Percentiles rank a stretch among this genome's conserved stretches.
Conservation (phyloP, 441 rosid genomes). For the Erodium texanum region DNA sequence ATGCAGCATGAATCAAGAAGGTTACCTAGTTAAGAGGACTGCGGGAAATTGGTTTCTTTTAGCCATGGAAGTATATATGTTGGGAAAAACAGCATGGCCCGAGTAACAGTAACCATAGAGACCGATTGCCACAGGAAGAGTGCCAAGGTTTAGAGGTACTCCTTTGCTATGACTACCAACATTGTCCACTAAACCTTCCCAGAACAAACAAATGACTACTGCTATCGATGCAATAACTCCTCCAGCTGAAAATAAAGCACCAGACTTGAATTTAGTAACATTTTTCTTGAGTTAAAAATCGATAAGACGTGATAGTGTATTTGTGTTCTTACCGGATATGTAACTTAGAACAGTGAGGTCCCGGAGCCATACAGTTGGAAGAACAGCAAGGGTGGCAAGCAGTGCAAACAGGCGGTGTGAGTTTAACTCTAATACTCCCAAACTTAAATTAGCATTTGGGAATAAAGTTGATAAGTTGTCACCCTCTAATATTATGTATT, state of each 20-base stretch:
- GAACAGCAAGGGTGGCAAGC: slow-evolving; percentile 59
- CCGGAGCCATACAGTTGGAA: slow-evolving; percentile 86
- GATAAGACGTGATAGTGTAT: not conserved
- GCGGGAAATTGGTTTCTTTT: slow-evolving; percentile 55
- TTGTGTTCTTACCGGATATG: slow-evolving; percentile 54
- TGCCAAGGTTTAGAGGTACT: slow-evolving; percentile 48
- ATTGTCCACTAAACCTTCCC: slow-evolving; percentile 73
- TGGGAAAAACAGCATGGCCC: slow-evolving; percentile 93
- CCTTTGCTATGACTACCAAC: slow-evolving; percentile 56
- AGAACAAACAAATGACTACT: slow-evolving; percentile 73
- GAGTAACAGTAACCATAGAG: slow-evolving; percentile 87
- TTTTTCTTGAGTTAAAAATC: slow-evolving; percentile 5
- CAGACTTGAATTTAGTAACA: not conserved
- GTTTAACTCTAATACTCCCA: slow-evolving; percentile 45
- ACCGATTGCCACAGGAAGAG: slow-evolving; percentile 84
- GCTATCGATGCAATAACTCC: slow-evolving; percentile 77
- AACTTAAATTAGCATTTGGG: slow-evolving; percentile 59
- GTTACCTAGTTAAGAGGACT: slow-evolving; percentile 62
- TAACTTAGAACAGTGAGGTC: slow-evolving; percentile 81
- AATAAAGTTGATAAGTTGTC: slow-evolving; percentile 75
- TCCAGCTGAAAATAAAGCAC: slow-evolving; percentile 49
- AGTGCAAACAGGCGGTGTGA: slow-evolving; percentile 61
- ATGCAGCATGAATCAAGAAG: not conserved
- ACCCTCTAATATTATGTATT: slow-evolving; percentile 76
- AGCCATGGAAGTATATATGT: slow-evolving; percentile 85